phyloP scores from a whole-genome alignment of 1,284 basidiomycete species.

The Sparassis latifolia region DNA sequence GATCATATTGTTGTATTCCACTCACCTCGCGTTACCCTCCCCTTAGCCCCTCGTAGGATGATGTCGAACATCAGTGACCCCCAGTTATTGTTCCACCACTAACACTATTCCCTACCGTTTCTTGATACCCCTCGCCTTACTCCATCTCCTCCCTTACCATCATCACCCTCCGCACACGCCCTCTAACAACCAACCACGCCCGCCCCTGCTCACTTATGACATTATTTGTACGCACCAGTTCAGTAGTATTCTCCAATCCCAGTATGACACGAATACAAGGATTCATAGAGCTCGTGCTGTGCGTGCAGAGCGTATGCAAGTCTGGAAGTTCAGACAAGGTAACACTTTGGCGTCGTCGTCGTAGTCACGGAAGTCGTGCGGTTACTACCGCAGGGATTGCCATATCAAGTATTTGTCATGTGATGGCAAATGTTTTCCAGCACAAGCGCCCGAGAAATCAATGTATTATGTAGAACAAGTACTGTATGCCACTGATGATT shows the following conservation, averaged over 20 bases:
- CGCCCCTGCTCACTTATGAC: conserved; percentile 18
- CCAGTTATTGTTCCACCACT: not conserved
- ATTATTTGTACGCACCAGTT: conserved; percentile 19
- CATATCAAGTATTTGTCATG: no score
- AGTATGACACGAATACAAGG: conserved; percentile 17
- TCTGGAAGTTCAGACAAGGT: not conserved
- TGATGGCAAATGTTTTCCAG: no score
- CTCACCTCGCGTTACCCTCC: conserved; percentile 4
- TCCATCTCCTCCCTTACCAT: conserved; percentile 7
- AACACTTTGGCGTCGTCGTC: no score
- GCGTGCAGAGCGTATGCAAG: not conserved
- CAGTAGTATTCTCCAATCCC: conserved; percentile 10
- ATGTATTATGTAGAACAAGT: no score
- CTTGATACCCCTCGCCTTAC: conserved; percentile 8
- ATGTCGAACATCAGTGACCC: not conserved
- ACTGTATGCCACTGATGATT: no score
- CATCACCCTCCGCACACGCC: conserved; percentile 2
- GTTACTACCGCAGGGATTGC: no score
- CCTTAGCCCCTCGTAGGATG: not conserved
- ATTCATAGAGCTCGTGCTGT: conserved; percentile 6
- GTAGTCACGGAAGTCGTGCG: no score
- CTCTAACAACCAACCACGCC: conserved; percentile 6
- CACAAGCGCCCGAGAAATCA: no score
- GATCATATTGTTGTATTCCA: conserved; percentile 3
- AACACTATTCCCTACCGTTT: not conserved